A percentile compares a stretch with the other conserved stretches of the same genome.
Evolutionary conservation across 2,329 filamentous ascomycete species (phyloP).

Genomic region (Penicillium italicum): DNA sequence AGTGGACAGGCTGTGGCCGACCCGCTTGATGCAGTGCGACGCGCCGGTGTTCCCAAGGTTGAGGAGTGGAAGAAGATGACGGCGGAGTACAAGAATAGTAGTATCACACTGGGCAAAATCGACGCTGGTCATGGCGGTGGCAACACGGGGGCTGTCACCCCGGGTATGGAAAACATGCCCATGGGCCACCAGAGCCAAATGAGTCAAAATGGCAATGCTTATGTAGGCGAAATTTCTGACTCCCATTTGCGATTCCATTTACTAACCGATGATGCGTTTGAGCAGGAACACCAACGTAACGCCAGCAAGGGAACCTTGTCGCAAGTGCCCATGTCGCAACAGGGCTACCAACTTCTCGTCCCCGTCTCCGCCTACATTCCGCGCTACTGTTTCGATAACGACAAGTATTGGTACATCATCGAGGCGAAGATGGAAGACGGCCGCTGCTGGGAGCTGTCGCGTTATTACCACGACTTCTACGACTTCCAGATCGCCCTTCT

Average conservation of each 20-base stretch:
- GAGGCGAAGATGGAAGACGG: conserved; percentile 88
- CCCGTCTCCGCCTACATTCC: conserved; percentile 83
- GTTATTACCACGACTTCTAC: conserved; percentile 98
- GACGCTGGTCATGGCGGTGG: conserved; percentile 46
- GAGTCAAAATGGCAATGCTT: conserved; percentile 49
- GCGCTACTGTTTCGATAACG: conserved; percentile 90
- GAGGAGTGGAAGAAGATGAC: conserved; percentile 99
- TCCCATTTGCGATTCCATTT: background rate
- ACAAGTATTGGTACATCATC: conserved; percentile 99
- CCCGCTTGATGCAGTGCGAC: conserved; percentile 76
- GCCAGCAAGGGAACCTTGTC: conserved; percentile 35
- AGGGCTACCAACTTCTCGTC: conserved; percentile 59
- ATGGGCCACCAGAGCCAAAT: conserved; percentile 55
- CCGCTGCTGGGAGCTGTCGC: conserved; percentile 84
- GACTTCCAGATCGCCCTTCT: conserved; percentile 96
- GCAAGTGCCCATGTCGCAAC: conserved; percentile 36
- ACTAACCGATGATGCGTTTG: background rate
- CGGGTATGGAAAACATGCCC: conserved; percentile 76
- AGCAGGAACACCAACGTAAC: conserved; percentile 38
- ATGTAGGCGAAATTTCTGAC: conserved; percentile 43
- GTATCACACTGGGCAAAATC: conserved; percentile 91
- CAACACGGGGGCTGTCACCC: conserved; percentile 58
- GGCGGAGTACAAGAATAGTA: conserved; percentile 98
- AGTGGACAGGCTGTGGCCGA: conserved; percentile 79
- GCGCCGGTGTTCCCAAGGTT: conserved; percentile 86